These are phyloP conservation scores for Conticribra weissflogii DNA, from an alignment of 108 stramenopile species.

Conservation along the genomic window DNA sequence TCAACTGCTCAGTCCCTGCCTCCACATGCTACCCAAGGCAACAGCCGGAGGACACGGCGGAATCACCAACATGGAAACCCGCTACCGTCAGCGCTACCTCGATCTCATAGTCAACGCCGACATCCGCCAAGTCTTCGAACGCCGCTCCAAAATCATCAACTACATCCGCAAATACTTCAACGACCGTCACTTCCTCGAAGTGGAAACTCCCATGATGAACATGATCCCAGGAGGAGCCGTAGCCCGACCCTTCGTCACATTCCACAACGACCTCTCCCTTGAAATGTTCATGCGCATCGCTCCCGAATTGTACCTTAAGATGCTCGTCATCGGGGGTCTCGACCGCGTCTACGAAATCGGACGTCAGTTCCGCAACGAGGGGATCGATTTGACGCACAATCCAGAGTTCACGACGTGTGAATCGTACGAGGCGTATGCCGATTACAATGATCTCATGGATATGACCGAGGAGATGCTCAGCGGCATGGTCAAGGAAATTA, in stretches of 20 bases:
- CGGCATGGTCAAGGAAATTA: slow-evolving; percentile 95
- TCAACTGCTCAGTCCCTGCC: slow-evolving; percentile 92
- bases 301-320: slow-evolving; percentile 98
- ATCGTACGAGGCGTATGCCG: slow-evolving; percentile 99
- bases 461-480: slow-evolving; percentile 97
- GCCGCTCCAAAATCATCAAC: slow-evolving; percentile 92
- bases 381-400: slow-evolving; percentile 99
- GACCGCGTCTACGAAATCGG: slow-evolving; percentile 99
- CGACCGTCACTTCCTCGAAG: slow-evolving; percentile 96
- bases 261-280: slow-evolving; percentile 97
- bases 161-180: slow-evolving; percentile 94
- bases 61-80: slow-evolving; percentile 95
- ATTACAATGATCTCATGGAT: slow-evolving; percentile 98
- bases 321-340: slow-evolving; percentile 97
- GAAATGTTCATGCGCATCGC: slow-evolving; percentile 96
- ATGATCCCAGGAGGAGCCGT: slow-evolving; percentile 99
- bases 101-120: slow-evolving; percentile 97
- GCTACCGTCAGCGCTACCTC: slow-evolving; percentile 98
- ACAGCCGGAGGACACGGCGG: slow-evolving; percentile 79
- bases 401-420: slow-evolving; percentile 99
- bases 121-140: slow-evolving; percentile 83
- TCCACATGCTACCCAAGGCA: slow-evolving; percentile 98
- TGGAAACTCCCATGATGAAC: slow-evolving; percentile 99
- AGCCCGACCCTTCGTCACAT: slow-evolving; percentile 97
- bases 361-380: slow-evolving; percentile 99